Base-by-base conservation (phyloP, 2,329 filamentous ascomycete genomes). In the Alternaria gansuensis region DNA sequence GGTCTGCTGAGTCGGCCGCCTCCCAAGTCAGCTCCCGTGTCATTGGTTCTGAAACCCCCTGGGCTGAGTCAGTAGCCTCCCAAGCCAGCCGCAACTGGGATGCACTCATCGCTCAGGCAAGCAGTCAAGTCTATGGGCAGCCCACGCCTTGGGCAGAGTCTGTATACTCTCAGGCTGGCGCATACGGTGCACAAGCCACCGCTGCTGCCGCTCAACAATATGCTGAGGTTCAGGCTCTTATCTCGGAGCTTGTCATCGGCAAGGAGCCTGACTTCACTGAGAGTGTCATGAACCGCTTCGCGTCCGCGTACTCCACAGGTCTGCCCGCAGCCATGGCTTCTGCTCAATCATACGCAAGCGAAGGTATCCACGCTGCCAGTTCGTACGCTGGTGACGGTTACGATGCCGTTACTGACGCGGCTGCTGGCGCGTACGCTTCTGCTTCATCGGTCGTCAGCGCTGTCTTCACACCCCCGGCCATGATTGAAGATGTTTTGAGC, bases 181-280 rank as follows among this genome's bases (percentile, higher is more conserved):
- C 80, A 10, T 89, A 88, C 70, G 85, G 85, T 21, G 84, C 85
- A 10, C 86, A 88, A 31, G 89, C 86, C 5, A 88, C 87, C 1
- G 84, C 84, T 21, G 83, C 83, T 39, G 86, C 86, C 0, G 81
- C 82, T 5, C 82, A 84, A 46, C 89, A 92, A 68, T 93, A 91
- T 66, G 84, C 85, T 5, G 87, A 87, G 26, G 84, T 96, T 5
- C 87, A 88, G 72, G 86, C 85, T 11, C 83, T 95, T 2, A 84
- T 96, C 13, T 90, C 89, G 1, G 92, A 96, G 75, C 81, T 96
- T 1, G 82, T 96, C 13, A 79, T 84, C 39, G 92, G 90, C 52
- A 92, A 89, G 75, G 92, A 96, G 73, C 88, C 91, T 0, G 87
- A 88, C 13, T 96, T 92, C 69, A 93, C 89, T 0, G 90, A 96